Evolutionary conservation across 441 rosid species (phyloP).

Genomic region (Brassica balearica): DNA sequence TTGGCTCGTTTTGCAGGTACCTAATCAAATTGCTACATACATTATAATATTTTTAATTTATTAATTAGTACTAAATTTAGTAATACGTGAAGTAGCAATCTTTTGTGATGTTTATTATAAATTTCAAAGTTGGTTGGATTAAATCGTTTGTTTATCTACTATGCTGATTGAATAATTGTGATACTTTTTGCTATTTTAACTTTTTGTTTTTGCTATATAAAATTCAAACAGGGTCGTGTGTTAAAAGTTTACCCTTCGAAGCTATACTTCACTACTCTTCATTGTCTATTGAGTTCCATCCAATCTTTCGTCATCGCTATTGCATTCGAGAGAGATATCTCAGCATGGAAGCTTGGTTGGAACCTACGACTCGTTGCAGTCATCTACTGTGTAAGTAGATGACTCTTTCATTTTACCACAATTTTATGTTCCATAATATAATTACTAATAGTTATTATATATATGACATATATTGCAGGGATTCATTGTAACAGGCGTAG

Average conservation of each 20-base stretch:
- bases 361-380: conserved; percentile 77
- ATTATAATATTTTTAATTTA: background rate
- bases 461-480: conserved; percentile 56
- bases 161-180: background rate
- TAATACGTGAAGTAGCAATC: background rate
- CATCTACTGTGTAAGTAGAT: conserved; percentile 67
- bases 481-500: conserved; percentile 79
- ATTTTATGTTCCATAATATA: background rate
- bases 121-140: background rate
- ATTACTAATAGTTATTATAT: background rate
- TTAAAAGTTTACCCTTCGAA: conserved; percentile 67
- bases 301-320: conserved; percentile 79
- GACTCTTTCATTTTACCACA: conserved; percentile 22
- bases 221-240: conserved; percentile 53
- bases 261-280: conserved; percentile 79
- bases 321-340: conserved; percentile 70
- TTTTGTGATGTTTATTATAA: conserved; percentile 1
- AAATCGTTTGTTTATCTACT: background rate
- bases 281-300: conserved; percentile 74
- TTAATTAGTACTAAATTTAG: background rate
- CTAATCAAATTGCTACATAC: conserved; percentile 4
- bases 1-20: conserved; percentile 91
- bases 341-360: conserved; percentile 83
- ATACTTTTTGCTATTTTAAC: background rate
- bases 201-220: background rate